Base-by-base conservation (phyloP, 192 early-diverging fungal species). In the Backusella liffmaniae region DNA sequence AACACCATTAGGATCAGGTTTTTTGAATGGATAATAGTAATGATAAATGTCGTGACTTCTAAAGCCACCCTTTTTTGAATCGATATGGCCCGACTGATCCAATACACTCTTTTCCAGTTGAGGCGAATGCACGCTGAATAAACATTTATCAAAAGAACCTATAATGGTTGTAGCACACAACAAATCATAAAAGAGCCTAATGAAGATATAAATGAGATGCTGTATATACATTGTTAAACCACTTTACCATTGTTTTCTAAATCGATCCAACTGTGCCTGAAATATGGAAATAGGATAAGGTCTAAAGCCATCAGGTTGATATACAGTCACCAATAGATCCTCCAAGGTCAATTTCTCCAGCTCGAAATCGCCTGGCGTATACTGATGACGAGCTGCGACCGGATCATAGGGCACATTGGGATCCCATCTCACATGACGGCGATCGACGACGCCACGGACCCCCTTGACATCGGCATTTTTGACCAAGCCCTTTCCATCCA, bases 81-180 rank as follows among this genome's bases (percentile, higher is more conserved):
- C 80, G 21, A 81, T 74, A 56, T 81, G 80, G 0, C 76, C 76
- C 13, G 76, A 49, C 53, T 81, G 80, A 37, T 77, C 75, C 16
- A 84, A 42, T 4, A 82, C 83, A 32, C 77, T 84, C 59, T 91
- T 86, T 49, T 84, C 87, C 41, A 91, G 78, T 77, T 95, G 94
- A n/a, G 94, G 91, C 66, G 91, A 90, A 79, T 96, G 95, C 21
- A 98, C 91, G 71, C 92, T 95, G 75, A 99, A 99, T 73, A 98
- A 80, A 76, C 96, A 97, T 76, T 97, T 94, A 77, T 98, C 96
- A 78, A 96, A 96, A 82, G 92, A 93, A 9, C 97, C 97, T 7
- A 96, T 92, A 73, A 97, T 92, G 5, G 89, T 90, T 66, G 93
- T 92, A 10, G 97, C 97, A 69, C 92, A 90, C 72, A 99, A 83